A percentile compares a stretch with the other conserved stretches of the same genome.
Evolutionary conservation across 306 rosid species (phyloP).

Genomic region (Medicago lupulina): DNA sequence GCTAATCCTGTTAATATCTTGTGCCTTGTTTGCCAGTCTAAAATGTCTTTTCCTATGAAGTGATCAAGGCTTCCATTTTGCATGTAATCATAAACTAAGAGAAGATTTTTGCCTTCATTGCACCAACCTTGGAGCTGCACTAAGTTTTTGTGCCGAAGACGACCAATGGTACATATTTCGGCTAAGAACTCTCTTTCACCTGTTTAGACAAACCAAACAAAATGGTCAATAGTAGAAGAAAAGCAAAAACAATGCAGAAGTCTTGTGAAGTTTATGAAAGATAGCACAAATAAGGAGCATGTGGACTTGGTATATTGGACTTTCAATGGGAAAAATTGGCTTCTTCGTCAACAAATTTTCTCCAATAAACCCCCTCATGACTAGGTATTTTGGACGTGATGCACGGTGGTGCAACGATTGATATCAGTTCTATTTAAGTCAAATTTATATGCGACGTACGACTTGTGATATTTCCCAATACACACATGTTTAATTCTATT

Average conservation of each 20-base stretch:
- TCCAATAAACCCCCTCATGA: not conserved
- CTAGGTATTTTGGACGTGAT: not conserved
- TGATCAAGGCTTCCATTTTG: slow-evolving; percentile 63
- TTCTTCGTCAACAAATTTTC: not conserved
- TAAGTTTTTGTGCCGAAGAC: slow-evolving; percentile 63
- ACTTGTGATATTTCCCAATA: not conserved
- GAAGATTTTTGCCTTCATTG: slow-evolving; percentile 46
- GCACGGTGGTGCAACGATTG: not conserved
- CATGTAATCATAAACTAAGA: slow-evolving; percentile 65
- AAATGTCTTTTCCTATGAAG: slow-evolving; percentile 50
- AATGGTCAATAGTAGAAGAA: not conserved
- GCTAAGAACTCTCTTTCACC: slow-evolving; percentile 69
- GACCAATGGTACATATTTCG: slow-evolving; percentile 66
- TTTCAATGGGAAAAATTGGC: too few relatives aligned
- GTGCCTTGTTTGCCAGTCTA: slow-evolving; percentile 60
- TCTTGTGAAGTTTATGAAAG: not conserved
- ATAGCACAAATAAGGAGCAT: too few relatives aligned
- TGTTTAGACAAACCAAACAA: slow-evolving; percentile 31
- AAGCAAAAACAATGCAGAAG: not conserved
- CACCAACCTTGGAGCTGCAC: slow-evolving; percentile 69
- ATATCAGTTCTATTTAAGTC: not conserved
- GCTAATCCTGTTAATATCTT: slow-evolving; percentile 60
- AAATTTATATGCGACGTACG: not conserved
- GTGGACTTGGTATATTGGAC: too few relatives aligned
- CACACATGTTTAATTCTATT: not conserved